A percentile compares a stretch with the other conserved stretches of the same genome.
phyloP scores from a whole-genome alignment of 1,284 basidiomycete genomes.

The Chalciporus sp. region DNA sequence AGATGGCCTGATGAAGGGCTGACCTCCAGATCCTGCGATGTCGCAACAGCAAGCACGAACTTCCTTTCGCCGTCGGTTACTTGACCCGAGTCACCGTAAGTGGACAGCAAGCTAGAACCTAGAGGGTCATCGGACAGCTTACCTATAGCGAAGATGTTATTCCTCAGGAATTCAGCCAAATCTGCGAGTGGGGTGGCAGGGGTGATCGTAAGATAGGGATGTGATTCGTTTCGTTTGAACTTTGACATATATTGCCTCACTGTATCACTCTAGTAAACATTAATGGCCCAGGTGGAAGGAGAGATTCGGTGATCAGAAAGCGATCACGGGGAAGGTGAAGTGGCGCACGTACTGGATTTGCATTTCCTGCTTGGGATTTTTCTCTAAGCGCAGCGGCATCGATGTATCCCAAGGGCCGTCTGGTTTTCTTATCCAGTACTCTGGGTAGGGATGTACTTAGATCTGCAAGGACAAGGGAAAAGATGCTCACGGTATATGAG shows the following conservation, averaged over 20 bases:
- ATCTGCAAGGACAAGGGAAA: background rate
- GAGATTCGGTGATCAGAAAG: no score
- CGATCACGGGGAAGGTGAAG: no score
- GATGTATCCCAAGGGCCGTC: slow-evolving; percentile 81
- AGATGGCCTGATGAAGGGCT: slow-evolving; percentile 12
- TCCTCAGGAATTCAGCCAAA: slow-evolving; percentile 72
- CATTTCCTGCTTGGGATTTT: slow-evolving; percentile 74
- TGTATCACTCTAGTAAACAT: slow-evolving; percentile 54
- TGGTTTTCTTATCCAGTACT: slow-evolving; percentile 64
- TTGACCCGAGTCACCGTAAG: slow-evolving; percentile 31
- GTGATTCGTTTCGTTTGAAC: slow-evolving; percentile 68
- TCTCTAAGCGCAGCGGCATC: slow-evolving; percentile 74
- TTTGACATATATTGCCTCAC: slow-evolving; percentile 72
- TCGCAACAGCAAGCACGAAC: slow-evolving; percentile 86
- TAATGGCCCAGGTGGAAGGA: no score
- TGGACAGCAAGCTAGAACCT: background rate
- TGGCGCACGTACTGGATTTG: slow-evolving; percentile 59
- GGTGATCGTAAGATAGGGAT: slow-evolving; percentile 80
- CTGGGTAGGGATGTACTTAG: slow-evolving; percentile 41
- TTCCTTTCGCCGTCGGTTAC: slow-evolving; percentile 83
- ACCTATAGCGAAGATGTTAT: slow-evolving; percentile 81
- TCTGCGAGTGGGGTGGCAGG: slow-evolving; percentile 77
- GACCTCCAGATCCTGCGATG: slow-evolving; percentile 76
- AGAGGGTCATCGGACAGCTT: slow-evolving; percentile 20
- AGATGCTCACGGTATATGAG: slow-evolving; percentile 78